Evolutionary conservation across 768 basidiomycete species (phyloP).

Genomic region (Calocybe gangraenosa): DNA sequence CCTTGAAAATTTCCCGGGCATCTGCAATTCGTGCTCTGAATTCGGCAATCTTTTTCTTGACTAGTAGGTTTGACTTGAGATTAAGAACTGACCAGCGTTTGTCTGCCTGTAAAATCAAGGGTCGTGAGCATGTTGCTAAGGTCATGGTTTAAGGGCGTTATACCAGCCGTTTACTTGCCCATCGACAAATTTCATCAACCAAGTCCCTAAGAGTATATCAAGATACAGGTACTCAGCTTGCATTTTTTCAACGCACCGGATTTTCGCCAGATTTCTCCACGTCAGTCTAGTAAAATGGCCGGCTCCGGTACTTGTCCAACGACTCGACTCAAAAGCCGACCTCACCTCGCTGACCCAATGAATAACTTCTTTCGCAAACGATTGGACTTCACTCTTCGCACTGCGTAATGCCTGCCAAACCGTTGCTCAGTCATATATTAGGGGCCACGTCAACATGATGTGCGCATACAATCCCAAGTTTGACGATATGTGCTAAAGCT

Average conservation of each 20-base stretch:
- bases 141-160: neutral
- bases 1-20: conserved; percentile 5
- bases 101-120: neutral
- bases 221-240: too few species aligned
- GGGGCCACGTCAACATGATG: too few species aligned
- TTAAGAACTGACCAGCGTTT: neutral
- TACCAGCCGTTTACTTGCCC: conserved; percentile 7
- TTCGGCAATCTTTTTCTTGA: neutral
- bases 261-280: conserved; percentile 7
- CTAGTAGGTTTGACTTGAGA: neutral
- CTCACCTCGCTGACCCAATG: conserved; percentile 1
- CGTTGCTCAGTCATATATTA: neutral
- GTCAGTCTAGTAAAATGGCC: conserved; percentile 1
- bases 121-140: neutral
- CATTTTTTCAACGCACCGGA: conserved; percentile 9
- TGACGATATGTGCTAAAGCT: conserved; percentile 11
- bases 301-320: neutral
- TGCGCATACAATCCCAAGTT: conserved; percentile 9
- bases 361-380: conserved; percentile 7
- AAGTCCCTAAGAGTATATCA: neutral
- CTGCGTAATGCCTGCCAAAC: neutral
- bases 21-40: conserved; percentile 5
- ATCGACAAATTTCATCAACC: conserved; percentile 10
- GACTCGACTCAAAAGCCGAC: neutral
- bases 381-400: conserved; percentile 1